Evolutionary conservation across 345 rosid species (phyloP).

Genomic region (Lepidium africanum): DNA sequence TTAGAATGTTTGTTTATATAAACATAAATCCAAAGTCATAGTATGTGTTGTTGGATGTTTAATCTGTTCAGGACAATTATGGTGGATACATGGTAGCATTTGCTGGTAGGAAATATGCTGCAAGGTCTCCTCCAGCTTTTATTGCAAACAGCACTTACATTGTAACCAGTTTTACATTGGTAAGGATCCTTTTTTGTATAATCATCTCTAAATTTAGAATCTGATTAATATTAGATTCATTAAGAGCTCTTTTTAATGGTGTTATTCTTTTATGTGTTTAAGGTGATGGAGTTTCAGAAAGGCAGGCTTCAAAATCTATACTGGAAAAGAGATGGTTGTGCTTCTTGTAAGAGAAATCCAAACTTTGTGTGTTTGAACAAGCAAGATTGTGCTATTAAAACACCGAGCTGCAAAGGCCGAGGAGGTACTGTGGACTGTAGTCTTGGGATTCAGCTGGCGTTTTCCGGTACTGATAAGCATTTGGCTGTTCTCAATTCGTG

Average conservation of each 20-base stretch:
- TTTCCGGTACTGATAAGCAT: conserved; percentile 90
- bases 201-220: neutral
- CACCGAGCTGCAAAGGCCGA: conserved; percentile 44
- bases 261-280: neutral
- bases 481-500: conserved; percentile 69
- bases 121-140: conserved; percentile 71
- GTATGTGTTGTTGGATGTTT: neutral
- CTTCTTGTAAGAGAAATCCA: conserved; percentile 46
- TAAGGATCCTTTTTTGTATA: conserved; percentile 13
- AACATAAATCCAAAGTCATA: too few species aligned
- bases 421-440: conserved; percentile 74
- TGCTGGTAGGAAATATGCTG: conserved; percentile 87
- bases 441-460: conserved; percentile 63
- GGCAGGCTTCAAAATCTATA: conserved; percentile 75
- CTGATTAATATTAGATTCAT: neutral
- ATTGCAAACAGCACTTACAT: conserved; percentile 68
- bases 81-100: conserved; percentile 77
- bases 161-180: conserved; percentile 84
- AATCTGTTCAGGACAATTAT: conserved; percentile 22
- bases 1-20: neutral
- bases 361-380: conserved; percentile 72
- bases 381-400: conserved; percentile 74
- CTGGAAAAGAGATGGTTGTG: conserved; percentile 91
- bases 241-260: neutral
- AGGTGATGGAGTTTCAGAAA: conserved; percentile 82